These are phyloP conservation scores for Themeda triandra DNA, from an alignment of 176 grass and related monocot genomes.

Conservation along the genomic window DNA sequence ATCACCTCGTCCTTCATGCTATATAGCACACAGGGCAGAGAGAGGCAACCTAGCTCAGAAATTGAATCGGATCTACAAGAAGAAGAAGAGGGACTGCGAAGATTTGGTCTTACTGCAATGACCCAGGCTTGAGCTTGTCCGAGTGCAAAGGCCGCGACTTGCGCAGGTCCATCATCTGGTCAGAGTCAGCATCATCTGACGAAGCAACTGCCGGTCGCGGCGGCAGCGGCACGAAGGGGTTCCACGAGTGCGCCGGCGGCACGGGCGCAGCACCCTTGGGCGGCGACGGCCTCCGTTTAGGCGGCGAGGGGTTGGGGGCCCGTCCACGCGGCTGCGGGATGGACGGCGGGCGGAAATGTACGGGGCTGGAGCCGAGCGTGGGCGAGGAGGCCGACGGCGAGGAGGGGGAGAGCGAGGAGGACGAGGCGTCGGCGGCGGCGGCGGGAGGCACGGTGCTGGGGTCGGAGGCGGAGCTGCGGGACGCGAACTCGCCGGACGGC, in stretches of 20 bases:
- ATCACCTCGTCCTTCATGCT: conserved; percentile 76
- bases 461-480: conserved; percentile 33
- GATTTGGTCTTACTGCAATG: conserved; percentile 55
- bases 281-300: conserved; percentile 26
- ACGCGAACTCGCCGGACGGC: conserved; percentile 46
- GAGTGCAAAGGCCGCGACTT: conserved; percentile 55
- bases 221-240: conserved; percentile 31
- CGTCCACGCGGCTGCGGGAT: conserved; percentile 40
- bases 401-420: conserved; percentile 35
- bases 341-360: conserved; percentile 39
- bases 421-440: conserved; percentile 18
- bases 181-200: not conserved
- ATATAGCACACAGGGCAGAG: not conserved
- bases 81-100: not conserved
- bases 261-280: not conserved
- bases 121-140: conserved; percentile 63
- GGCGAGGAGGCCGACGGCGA: conserved; percentile 38
- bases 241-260: conserved; percentile 24
- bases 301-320: conserved; percentile 30
- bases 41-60: not conserved
- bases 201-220: not conserved
- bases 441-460: conserved; percentile 28
- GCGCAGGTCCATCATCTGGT: conserved; percentile 11
- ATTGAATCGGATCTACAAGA: not conserved
- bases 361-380: conserved; percentile 47